These are phyloP conservation scores for Hawksworthiomyces lignivorus DNA, from an alignment of 2,329 filamentous ascomycete species.

Conservation along the genomic window DNA sequence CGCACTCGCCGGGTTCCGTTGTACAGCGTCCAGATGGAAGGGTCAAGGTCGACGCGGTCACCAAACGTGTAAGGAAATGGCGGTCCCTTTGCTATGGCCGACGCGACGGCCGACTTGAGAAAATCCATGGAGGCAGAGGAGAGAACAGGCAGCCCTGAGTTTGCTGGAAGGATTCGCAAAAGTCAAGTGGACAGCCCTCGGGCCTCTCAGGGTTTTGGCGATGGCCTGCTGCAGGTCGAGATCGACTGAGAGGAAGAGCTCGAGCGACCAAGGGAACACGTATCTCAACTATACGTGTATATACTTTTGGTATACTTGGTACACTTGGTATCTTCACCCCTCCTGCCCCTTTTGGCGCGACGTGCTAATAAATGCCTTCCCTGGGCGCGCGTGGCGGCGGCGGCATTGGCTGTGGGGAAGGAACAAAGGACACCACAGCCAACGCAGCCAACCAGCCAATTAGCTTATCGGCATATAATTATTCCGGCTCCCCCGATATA, in stretches of 20 bases:
- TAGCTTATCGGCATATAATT: constrained; percentile 5
- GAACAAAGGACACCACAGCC: neutral
- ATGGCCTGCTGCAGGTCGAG: too few species aligned
- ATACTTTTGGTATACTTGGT: neutral
- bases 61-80: constrained; percentile 90
- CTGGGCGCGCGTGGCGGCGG: neutral
- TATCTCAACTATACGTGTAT: too few species aligned
- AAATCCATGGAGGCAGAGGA: constrained; percentile 84
- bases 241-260: too few species aligned
- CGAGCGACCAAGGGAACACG: too few species aligned
- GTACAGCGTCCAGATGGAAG: constrained; percentile 93
- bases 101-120: constrained; percentile 93
- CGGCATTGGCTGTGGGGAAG: neutral
- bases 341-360: constrained; percentile 12
- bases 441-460: too few species aligned
- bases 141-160: too few species aligned
- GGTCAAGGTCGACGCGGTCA: constrained; percentile 83
- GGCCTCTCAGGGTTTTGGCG: too few species aligned
- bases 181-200: too few species aligned
- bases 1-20: constrained; percentile 85
- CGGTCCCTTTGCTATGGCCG: constrained; percentile 89
- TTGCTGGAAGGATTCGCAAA: too few species aligned
- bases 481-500: constrained; percentile 1
- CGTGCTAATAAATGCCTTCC: too few species aligned
- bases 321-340: constrained; percentile 7